These are phyloP conservation scores for Dalbergia cochinchinensis DNA, from an alignment of 306 rosid species.

Conservation along the genomic window DNA sequence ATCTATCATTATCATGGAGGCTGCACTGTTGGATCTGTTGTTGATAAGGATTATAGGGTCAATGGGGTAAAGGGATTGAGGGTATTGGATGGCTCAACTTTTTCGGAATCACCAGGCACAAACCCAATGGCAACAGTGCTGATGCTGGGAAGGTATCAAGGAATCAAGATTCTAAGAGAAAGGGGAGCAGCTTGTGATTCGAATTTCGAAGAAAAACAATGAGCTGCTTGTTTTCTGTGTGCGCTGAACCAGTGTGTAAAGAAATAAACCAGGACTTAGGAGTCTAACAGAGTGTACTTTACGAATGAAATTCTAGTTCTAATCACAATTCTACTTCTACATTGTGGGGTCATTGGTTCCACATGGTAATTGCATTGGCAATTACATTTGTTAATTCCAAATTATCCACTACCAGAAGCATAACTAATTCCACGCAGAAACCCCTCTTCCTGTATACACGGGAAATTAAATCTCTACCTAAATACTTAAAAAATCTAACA, in stretches of 20 bases:
- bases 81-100: slow-evolving; percentile 78
- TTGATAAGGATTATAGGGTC: slow-evolving; percentile 65
- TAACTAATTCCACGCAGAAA: no score
- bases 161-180: slow-evolving; percentile 63
- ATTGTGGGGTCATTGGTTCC: neutral
- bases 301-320: slow-evolving; percentile 23
- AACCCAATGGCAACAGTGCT: slow-evolving; percentile 79
- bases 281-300: slow-evolving; percentile 34
- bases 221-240: neutral
- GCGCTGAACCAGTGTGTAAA: slow-evolving; percentile 36
- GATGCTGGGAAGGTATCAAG: slow-evolving; percentile 87
- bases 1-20: slow-evolving; percentile 85
- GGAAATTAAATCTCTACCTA: no score
- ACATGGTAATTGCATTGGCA: neutral
- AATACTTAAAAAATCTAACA: no score
- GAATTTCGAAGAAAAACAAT: slow-evolving; percentile 19
- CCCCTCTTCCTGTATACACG: no score
- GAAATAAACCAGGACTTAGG: slow-evolving; percentile 26
- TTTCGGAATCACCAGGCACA: slow-evolving; percentile 76
- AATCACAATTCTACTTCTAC: slow-evolving; percentile 22
- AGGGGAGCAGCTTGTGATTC: slow-evolving; percentile 34
- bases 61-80: slow-evolving; percentile 59
- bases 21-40: slow-evolving; percentile 64
- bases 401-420: no score
- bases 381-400: neutral